phyloP scores from a whole-genome alignment of 2,329 filamentous ascomycete genomes.

The Aureobasidium melanogenum region DNA sequence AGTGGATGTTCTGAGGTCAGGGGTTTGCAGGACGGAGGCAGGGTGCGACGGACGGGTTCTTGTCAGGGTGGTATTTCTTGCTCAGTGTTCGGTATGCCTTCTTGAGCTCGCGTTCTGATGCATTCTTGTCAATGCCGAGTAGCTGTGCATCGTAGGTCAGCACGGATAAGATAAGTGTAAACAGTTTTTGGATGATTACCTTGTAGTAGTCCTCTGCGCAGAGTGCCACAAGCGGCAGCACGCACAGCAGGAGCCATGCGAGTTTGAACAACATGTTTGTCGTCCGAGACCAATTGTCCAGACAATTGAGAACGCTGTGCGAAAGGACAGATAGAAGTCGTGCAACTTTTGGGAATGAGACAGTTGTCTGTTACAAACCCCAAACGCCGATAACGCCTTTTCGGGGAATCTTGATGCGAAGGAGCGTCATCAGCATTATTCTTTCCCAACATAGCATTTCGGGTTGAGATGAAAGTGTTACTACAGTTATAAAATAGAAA shows the following conservation, averaged over 20 bases:
- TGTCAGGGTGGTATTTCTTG: conserved; percentile 96
- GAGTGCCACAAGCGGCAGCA: conserved; percentile 35
- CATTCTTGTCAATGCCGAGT: conserved; percentile 69
- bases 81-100: conserved; percentile 83
- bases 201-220: conserved; percentile 69
- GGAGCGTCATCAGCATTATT: neutral
- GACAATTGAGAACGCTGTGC: neutral
- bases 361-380: neutral
- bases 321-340: neutral
- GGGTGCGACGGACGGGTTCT: conserved; percentile 67
- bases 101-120: conserved; percentile 83
- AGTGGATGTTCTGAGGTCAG: neutral
- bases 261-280: conserved; percentile 31
- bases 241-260: conserved; percentile 33
- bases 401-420: neutral
- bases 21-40: neutral
- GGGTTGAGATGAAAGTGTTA: neutral
- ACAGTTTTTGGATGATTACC: conserved; percentile 33
- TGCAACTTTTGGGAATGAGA: neutral
- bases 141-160: conserved; percentile 44
- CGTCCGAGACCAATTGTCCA: neutral
- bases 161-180: neutral
- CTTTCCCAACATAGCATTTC: neutral
- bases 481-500: no score
- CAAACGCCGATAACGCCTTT: conserved; percentile 5